Conservation (phyloP, 148 eudicot species). For the Linanthus parryae region DNA sequence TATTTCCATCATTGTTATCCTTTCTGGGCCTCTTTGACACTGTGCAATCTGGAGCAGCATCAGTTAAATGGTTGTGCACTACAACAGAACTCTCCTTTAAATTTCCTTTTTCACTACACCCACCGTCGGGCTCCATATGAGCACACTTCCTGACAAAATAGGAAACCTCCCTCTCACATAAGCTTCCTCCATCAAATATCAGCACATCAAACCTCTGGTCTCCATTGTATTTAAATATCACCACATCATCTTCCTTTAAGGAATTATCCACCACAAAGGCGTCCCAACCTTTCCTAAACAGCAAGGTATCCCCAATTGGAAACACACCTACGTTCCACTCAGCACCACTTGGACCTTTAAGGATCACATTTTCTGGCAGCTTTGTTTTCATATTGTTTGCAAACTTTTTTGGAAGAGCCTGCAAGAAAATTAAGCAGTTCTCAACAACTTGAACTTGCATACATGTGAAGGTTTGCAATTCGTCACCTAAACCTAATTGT, state of each 20-base stretch:
- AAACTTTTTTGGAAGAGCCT: constrained; percentile 48
- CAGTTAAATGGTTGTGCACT: constrained; percentile 12
- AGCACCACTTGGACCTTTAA: constrained; percentile 47
- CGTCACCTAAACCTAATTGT: no score
- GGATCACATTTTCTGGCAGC: constrained; percentile 18
- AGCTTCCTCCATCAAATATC: constrained; percentile 31
- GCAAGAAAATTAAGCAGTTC: constrained; percentile 2
- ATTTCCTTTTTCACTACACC: constrained; percentile 7
- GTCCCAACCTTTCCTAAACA: constrained; percentile 38
- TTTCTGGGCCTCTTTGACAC: constrained; percentile 18
- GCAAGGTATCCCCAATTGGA: constrained; percentile 19
- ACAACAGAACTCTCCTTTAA: constrained; percentile 15
- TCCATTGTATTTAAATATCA: constrained; percentile 43
- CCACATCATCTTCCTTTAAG: constrained; percentile 34
- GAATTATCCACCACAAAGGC: constrained; percentile 36
- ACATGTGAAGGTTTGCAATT: no score
- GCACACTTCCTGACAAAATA: constrained; percentile 41
- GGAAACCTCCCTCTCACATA: constrained; percentile 47
- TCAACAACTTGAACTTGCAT: no score
- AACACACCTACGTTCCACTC: constrained; percentile 38
- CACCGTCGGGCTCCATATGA: constrained; percentile 12
- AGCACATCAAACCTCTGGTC: constrained; percentile 35
- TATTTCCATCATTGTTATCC: no score
- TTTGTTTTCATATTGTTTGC: constrained; percentile 28
- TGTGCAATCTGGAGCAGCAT: constrained; percentile 4